Evolutionary conservation across 331 rosid species (phyloP).

Genomic region (Telfairia occidentalis): DNA sequence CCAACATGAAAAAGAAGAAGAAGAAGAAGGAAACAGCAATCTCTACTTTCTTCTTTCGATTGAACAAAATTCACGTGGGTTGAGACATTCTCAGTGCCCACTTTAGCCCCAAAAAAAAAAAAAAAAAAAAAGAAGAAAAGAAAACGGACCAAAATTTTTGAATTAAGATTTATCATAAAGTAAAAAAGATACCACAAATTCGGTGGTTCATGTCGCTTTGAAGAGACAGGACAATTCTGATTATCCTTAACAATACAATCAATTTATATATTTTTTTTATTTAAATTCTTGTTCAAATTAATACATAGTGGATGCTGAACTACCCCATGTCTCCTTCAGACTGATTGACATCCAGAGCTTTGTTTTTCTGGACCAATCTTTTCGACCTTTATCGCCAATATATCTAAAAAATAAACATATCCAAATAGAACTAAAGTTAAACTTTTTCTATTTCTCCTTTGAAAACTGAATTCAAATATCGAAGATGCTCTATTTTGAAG

Average conservation of each 20-base stretch:
- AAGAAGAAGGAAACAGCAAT: background rate
- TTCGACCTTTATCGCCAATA: background rate
- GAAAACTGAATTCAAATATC: background rate
- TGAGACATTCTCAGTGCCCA: constrained; percentile 23
- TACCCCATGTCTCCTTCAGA: constrained; percentile 1
- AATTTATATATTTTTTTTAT: background rate
- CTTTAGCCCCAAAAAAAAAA: too few relatives aligned
- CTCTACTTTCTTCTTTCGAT: background rate
- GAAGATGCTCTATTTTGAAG: background rate
- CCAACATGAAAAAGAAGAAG: background rate
- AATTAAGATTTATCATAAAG: background rate
- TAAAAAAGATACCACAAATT: constrained; percentile 20
- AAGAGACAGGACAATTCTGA: constrained; percentile 11
- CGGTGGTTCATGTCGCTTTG: constrained; percentile 15
- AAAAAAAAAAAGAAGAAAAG: too few relatives aligned
- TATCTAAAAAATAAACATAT: background rate
- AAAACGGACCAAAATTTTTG: background rate
- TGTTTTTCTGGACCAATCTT: constrained; percentile 1
- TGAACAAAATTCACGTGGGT: constrained; percentile 8
- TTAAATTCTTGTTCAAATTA: background rate
- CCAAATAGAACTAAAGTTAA: background rate
- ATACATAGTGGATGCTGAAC: background rate
- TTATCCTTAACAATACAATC: background rate
- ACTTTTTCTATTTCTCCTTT: background rate
- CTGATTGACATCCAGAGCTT: background rate